Evolutionary conservation across 2,329 filamentous ascomycete genomes (phyloP).

Genomic region (Alternaria solani): DNA sequence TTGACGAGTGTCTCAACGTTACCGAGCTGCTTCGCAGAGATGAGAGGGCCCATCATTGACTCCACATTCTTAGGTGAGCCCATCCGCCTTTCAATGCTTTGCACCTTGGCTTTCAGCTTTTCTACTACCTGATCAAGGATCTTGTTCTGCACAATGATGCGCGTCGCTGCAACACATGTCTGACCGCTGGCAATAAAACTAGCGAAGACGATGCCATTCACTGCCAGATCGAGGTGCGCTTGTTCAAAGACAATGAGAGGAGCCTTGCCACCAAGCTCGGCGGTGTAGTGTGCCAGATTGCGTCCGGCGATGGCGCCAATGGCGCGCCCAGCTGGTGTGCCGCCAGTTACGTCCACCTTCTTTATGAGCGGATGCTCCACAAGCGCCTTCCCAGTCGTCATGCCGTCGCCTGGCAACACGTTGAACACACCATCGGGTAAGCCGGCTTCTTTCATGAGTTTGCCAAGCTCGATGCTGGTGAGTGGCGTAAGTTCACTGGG

Average conservation of each 20-base stretch:
- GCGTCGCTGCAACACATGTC: constrained; percentile 64
- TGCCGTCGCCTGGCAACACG: constrained; percentile 45
- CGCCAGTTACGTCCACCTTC: constrained; percentile 52
- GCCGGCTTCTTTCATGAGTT: constrained; percentile 49
- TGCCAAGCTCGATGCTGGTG: constrained; percentile 47
- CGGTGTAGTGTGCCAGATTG: constrained; percentile 49
- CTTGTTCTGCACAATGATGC: constrained; percentile 60
- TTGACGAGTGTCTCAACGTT: constrained; percentile 51
- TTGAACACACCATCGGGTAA: constrained; percentile 50
- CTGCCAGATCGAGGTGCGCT: constrained; percentile 47
- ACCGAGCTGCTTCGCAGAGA: constrained; percentile 61
- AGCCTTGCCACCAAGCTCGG: constrained; percentile 50
- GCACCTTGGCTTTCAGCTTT: constrained; percentile 53
- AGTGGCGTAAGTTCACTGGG: constrained; percentile 51
- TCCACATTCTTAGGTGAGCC: constrained; percentile 64
- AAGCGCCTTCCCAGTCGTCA: constrained; percentile 47
- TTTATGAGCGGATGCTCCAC: constrained; percentile 47
- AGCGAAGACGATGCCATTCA: constrained; percentile 51
- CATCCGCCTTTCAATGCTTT: constrained; percentile 64
- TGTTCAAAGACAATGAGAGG: constrained; percentile 50
- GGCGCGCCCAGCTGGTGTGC: constrained; percentile 48
- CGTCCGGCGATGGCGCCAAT: constrained; percentile 48
- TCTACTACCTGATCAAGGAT: constrained; percentile 53
- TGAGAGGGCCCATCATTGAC: constrained; percentile 71
- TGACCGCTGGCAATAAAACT: constrained; percentile 64